Conservation (phyloP, 495 filamentous ascomycete species). For the Xylaria bambusicola region DNA sequence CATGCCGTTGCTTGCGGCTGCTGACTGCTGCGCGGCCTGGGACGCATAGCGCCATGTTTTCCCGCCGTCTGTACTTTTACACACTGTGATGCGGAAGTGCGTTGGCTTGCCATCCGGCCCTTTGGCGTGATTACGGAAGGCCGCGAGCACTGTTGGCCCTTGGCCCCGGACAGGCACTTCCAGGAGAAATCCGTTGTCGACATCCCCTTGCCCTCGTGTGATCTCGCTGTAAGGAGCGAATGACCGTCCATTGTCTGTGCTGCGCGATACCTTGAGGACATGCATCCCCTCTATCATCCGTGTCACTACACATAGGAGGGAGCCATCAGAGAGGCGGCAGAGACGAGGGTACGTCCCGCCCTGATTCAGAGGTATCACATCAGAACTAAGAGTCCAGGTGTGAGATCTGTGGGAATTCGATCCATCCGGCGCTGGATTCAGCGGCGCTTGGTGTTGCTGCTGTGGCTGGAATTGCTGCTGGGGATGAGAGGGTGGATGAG, state of each 20-base stretch:
- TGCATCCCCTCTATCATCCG: conserved; percentile 34
- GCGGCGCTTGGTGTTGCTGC: conserved; percentile 2
- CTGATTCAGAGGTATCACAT: conserved; percentile 25
- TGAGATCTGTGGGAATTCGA: conserved; percentile 5
- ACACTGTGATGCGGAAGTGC: conserved; percentile 64
- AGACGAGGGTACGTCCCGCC: conserved; percentile 56
- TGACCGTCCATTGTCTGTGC: conserved; percentile 43
- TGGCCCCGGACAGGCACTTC: conserved; percentile 44
- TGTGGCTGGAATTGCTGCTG: neutral
- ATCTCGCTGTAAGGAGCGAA: conserved; percentile 42
- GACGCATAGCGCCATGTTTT: conserved; percentile 55
- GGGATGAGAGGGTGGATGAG: conserved; percentile 2
- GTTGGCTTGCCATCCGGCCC: conserved; percentile 40
- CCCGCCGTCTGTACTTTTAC: conserved; percentile 56
- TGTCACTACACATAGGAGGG: conserved; percentile 49
- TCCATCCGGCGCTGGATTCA: neutral
- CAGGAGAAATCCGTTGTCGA: conserved; percentile 63
- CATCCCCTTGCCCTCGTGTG: conserved; percentile 44
- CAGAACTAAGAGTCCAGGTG: conserved; percentile 23
- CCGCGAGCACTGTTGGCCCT: conserved; percentile 48
- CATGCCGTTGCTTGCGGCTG: conserved; percentile 42
- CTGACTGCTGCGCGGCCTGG: conserved; percentile 45
- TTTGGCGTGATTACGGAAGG: conserved; percentile 65
- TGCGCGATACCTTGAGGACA: conserved; percentile 42
- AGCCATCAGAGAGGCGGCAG: conserved; percentile 48